Conservation (phyloP, 192 early-diverging fungal species). For the Lunasporangiospora selenospora region DNA sequence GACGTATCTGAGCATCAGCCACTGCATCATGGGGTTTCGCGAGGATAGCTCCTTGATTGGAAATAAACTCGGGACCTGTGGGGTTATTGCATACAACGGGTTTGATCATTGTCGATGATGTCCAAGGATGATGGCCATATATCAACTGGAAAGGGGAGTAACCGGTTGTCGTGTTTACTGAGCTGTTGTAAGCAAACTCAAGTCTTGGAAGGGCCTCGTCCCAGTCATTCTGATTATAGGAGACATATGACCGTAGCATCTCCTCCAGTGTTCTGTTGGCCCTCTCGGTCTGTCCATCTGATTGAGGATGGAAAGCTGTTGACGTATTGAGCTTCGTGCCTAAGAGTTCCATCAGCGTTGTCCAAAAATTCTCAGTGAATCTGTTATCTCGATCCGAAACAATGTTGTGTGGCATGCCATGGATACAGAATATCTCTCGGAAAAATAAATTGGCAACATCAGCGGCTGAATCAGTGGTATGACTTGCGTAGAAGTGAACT, state of each 20-base stretch:
- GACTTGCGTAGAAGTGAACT: background rate
- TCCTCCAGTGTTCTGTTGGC: slow-evolving; percentile 16
- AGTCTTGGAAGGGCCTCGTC: slow-evolving; percentile 32
- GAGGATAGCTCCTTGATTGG: background rate
- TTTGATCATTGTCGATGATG: too few relatives aligned
- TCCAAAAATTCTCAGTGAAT: slow-evolving; percentile 52
- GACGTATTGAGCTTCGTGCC: slow-evolving; percentile 41
- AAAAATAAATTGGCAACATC: slow-evolving; percentile 45
- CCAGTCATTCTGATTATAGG: slow-evolving; percentile 49
- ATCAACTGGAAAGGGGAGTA: slow-evolving; percentile 26
- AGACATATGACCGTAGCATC: slow-evolving; percentile 8
- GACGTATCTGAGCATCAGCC: background rate
- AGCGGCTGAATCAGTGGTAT: slow-evolving; percentile 4
- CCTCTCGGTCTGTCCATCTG: slow-evolving; percentile 40
- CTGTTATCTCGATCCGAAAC: slow-evolving; percentile 50
- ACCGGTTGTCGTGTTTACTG: slow-evolving; percentile 12
- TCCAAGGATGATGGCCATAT: slow-evolving; percentile 32
- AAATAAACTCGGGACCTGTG: background rate
- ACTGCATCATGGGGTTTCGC: background rate
- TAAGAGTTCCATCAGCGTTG: slow-evolving; percentile 37
- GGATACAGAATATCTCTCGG: slow-evolving; percentile 3
- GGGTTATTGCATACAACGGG: too few relatives aligned
- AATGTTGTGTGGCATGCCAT: slow-evolving; percentile 48
- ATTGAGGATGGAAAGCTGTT: slow-evolving; percentile 49
- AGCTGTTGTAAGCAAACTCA: slow-evolving; percentile 63